These are phyloP conservation scores for Kluyveromyces marxianus DNA, from an alignment of 1,139 yeast genomes.

Conservation along the genomic window DNA sequence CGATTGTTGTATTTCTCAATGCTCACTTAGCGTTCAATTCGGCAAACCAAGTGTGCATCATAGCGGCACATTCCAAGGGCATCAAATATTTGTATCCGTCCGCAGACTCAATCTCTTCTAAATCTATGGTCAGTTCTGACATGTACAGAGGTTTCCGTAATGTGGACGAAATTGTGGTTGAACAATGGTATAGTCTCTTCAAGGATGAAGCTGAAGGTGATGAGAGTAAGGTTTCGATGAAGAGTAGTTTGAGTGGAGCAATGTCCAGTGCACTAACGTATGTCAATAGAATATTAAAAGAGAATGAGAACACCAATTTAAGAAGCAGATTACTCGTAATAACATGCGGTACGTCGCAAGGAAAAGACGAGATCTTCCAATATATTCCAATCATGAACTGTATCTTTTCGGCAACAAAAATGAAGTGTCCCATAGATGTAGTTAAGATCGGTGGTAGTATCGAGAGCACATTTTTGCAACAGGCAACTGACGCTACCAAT, in stretches of 20 bases:
- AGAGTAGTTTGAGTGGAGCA: slow-evolving; percentile 68
- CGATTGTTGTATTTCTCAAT: slow-evolving; percentile 42
- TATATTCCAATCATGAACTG: slow-evolving; percentile 94
- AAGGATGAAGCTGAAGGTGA: slow-evolving; percentile 24
- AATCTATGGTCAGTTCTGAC: slow-evolving; percentile 33
- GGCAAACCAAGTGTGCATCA: slow-evolving; percentile 75
- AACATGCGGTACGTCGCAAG: slow-evolving; percentile 44
- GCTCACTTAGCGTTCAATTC: slow-evolving; percentile 84
- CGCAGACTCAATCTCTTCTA: slow-evolving; percentile 11
- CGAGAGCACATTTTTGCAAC: slow-evolving; percentile 81
- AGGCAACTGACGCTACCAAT: slow-evolving; percentile 90
- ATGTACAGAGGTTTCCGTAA: slow-evolving; percentile 85
- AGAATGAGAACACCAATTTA: slow-evolving; percentile 42
- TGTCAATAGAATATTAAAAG: slow-evolving; percentile 57
- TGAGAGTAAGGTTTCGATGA: slow-evolving; percentile 19
- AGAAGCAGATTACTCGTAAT: slow-evolving; percentile 69
- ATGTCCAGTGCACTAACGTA: slow-evolving; percentile 61
- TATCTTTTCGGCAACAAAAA: slow-evolving; percentile 91
- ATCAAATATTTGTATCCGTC: slow-evolving; percentile 68
- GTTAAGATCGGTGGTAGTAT: slow-evolving; percentile 61
- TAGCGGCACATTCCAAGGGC: slow-evolving; percentile 68
- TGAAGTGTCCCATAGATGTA: slow-evolving; percentile 84
- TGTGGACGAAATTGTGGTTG: slow-evolving; percentile 72
- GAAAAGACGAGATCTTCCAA: slow-evolving; percentile 70
- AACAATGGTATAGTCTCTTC: slow-evolving; percentile 47